Evolutionary conservation across 192 early-diverging fungal species (phyloP).

Genomic region (Linnemannia exigua): DNA sequence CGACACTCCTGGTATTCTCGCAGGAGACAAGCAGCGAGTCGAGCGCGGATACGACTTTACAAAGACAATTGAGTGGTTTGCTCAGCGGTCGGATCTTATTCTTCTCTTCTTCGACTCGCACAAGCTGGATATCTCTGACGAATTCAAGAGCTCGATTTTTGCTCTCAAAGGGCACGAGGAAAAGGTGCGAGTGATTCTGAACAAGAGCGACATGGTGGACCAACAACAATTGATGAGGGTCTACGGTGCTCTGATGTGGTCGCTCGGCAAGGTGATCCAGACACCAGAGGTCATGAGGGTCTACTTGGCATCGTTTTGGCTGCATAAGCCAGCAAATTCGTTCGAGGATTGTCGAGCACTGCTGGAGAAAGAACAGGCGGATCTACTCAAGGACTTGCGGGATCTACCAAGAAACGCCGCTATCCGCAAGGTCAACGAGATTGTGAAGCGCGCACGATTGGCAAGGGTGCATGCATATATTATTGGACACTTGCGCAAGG

Average conservation of each 20-base stretch:
- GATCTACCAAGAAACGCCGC: conserved; percentile 84
- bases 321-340: conserved; percentile 71
- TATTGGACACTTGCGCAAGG: conserved; percentile 82
- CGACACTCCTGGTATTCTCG: conserved; percentile 91
- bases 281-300: conserved; percentile 94
- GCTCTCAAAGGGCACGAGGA: conserved; percentile 88
- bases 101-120: conserved; percentile 90
- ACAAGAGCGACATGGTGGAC: conserved; percentile 91
- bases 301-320: conserved; percentile 88
- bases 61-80: conserved; percentile 89
- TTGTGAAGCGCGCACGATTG: conserved; percentile 87
- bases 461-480: conserved; percentile 89
- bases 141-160: conserved; percentile 87
- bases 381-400: conserved; percentile 84
- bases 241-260: conserved; percentile 96
- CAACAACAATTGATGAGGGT: conserved; percentile 92
- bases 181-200: conserved; percentile 88
- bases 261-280: conserved; percentile 87
- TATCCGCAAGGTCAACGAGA: conserved; percentile 90
- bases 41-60: conserved; percentile 90
- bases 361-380: conserved; percentile 80
- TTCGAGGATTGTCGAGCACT: conserved; percentile 81
- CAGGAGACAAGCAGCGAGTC: conserved; percentile 87
- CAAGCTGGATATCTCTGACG: conserved; percentile 92
- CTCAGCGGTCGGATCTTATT: conserved; percentile 86